A percentile compares a stretch with the other conserved stretches of the same genome.
These are phyloP conservation scores for Prunus armeniaca DNA, from an alignment of 306 rosid genomes.

Conservation along the genomic window DNA sequence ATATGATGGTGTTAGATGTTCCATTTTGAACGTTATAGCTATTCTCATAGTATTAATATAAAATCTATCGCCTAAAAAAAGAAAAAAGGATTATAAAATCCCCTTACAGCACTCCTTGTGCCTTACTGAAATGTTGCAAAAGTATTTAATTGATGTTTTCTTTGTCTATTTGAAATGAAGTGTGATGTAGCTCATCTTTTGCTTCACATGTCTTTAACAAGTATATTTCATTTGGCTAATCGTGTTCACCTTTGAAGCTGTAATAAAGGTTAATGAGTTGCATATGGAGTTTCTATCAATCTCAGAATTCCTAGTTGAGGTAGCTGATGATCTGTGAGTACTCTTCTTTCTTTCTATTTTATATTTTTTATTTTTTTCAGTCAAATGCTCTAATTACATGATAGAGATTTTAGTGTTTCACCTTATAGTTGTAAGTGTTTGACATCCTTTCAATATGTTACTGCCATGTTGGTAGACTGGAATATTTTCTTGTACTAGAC, in stretches of 20 bases:
- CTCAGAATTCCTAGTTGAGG: conserved; percentile 87
- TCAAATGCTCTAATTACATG: not conserved
- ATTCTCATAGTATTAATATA: not conserved
- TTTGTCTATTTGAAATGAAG: not conserved
- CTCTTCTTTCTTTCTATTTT: conserved; percentile 17
- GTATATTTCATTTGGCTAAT: conserved; percentile 19
- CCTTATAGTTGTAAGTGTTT: not conserved
- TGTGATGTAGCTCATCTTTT: not conserved
- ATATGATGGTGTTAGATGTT: not conserved
- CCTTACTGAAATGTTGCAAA: not conserved
- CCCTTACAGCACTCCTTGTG: not conserved
- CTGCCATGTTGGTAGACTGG: not conserved
- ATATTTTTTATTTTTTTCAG: not conserved
- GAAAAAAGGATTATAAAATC: not conserved
- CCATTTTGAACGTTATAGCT: not conserved
- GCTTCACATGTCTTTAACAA: not conserved
- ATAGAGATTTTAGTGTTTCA: not conserved
- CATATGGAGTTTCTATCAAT: conserved; percentile 87
- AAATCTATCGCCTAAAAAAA: too few species aligned
- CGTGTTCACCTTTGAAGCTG: conserved; percentile 41
- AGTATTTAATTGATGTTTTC: not conserved
- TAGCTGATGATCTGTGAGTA: conserved; percentile 90
- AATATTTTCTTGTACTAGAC: not conserved
- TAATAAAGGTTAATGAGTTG: conserved; percentile 70
- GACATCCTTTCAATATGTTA: not conserved